Evolutionary conservation across 2,329 filamentous ascomycete genomes (phyloP).

Genomic region (Herpotrichia juniperi): DNA sequence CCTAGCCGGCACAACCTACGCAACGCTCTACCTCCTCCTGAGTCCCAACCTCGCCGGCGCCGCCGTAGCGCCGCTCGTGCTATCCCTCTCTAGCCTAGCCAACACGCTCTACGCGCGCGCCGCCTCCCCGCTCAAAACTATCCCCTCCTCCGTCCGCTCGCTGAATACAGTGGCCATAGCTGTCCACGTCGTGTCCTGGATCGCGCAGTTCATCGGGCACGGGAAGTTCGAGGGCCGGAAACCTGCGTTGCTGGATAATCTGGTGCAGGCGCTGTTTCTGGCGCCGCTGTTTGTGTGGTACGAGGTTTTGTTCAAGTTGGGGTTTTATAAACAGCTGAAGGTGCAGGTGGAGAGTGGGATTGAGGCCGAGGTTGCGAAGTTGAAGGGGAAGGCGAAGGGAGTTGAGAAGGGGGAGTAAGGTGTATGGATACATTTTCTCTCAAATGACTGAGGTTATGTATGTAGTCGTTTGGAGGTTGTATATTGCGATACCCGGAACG

Average conservation of each 20-base stretch:
- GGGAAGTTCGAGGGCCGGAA: conserved; percentile 85
- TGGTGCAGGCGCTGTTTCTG: conserved; percentile 88
- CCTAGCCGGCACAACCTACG: conserved; percentile 66
- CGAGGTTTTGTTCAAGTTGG: conserved; percentile 84
- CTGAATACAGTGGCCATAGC: conserved; percentile 68
- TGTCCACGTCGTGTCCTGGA: conserved; percentile 77
- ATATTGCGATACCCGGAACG: neutral
- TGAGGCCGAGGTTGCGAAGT: conserved; percentile 55
- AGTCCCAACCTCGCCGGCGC: conserved; percentile 84
- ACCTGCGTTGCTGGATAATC: conserved; percentile 86
- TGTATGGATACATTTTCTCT: neutral
- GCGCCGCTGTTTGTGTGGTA: conserved; percentile 98
- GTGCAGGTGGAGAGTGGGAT: conserved; percentile 39
- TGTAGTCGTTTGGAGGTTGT: neutral
- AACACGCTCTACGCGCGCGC: conserved; percentile 69
- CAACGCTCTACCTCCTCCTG: conserved; percentile 84
- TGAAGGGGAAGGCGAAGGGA: conserved; percentile 35
- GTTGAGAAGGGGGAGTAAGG: neutral
- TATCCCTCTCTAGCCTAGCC: conserved; percentile 72
- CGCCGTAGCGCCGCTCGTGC: conserved; percentile 73
- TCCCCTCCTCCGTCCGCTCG: conserved; percentile 48
- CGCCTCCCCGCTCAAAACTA: conserved; percentile 50
- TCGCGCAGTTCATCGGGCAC: conserved; percentile 89
- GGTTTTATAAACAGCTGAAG: conserved; percentile 72
- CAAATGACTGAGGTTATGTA: conserved; percentile 31